Evolutionary conservation across 768 basidiomycete species (phyloP).

Genomic region (Naematelia aurantialba): DNA sequence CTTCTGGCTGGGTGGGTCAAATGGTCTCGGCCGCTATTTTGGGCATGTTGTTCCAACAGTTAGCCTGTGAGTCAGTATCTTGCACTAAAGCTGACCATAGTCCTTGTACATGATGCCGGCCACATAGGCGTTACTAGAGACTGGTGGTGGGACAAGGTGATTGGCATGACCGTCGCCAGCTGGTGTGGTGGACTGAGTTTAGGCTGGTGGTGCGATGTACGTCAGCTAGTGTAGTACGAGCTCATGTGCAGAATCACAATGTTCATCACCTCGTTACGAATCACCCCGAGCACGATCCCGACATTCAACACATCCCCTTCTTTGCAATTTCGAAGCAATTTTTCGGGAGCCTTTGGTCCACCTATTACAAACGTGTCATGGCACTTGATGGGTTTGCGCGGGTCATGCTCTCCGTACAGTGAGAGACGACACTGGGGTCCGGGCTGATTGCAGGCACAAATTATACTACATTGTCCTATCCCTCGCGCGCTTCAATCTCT

Average conservation of each 20-base stretch:
- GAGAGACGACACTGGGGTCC: constrained; percentile 17
- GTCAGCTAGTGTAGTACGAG: constrained; percentile 49
- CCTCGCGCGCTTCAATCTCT: constrained; percentile 92
- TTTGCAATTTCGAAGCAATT: constrained; percentile 87
- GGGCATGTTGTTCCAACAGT: constrained; percentile 90
- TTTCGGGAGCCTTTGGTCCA: constrained; percentile 80
- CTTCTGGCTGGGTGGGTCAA: constrained; percentile 33
- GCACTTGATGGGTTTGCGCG: constrained; percentile 67
- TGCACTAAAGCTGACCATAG: constrained; percentile 15
- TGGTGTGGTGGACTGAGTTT: constrained; percentile 89
- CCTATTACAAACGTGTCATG: constrained; percentile 89
- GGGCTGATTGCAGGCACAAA: constrained; percentile 58
- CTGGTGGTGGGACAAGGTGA: constrained; percentile 72
- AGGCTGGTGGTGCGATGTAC: constrained; percentile 95
- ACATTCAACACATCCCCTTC: constrained; percentile 71
- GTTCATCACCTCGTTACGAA: constrained; percentile 97
- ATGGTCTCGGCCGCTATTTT: constrained; percentile 68
- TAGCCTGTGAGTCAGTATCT: constrained; percentile 58
- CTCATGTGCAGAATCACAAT: constrained; percentile 62
- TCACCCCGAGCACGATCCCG: constrained; percentile 82
- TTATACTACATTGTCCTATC: constrained; percentile 87
- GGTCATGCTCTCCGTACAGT: constrained; percentile 67
- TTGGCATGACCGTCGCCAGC: constrained; percentile 72
- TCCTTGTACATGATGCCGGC: constrained; percentile 88
- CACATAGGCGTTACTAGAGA: constrained; percentile 89